Base-by-base conservation (phyloP, 208 protist species). In the Acanthamoeba culbertsoni region DNA sequence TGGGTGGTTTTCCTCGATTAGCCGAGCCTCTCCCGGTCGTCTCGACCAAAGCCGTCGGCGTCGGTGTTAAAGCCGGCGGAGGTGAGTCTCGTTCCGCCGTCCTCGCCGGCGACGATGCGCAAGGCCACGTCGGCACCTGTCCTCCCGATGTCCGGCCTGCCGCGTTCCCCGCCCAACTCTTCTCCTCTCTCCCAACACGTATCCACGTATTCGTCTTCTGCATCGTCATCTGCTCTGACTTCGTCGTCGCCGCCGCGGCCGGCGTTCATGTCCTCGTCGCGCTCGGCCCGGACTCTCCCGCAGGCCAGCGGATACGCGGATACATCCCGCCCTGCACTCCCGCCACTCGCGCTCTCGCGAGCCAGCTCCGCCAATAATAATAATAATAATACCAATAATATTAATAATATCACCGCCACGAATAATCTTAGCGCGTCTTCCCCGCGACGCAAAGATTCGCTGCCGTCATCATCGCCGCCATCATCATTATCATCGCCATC, bases 101-200 rank as follows among this genome's bases (percentile, higher is more conserved):
- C 71, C 8, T 82, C 71, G 35, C 71, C 71, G 20, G 43, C 71
- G 8, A 82, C 71, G 26, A 45, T 82, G 33, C 71, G 71, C 12
- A 82, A 82, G 71, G 71, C 71, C 18, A 82, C 71, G 23, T 82
- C 71, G 35, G 71, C 71, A 23, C 71, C 71, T 23, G 71, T 82
- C 35, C 40, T 82, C 26, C 35, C 71, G 20, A 82, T 82, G 42
- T 53, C 71, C 71, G 51, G 4, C 43, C 12, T 43, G 26, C 40
- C 68, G 18, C 68, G 68, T 10, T 79, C 68, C 6, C 68, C 68
- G 16, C 68, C 68, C 68, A 79, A 48, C 20, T 10, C 63, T n/a
- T 75, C 63, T 10, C 63, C 63, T 26, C 63, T 75, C 37, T 37
- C 63, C n/a, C n/a, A n/a, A n/a, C n/a, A n/a, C n/a, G n/a, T n/a